Conservation (phyloP, 192 early-diverging fungal species). For the Coemansia sp. region DNA sequence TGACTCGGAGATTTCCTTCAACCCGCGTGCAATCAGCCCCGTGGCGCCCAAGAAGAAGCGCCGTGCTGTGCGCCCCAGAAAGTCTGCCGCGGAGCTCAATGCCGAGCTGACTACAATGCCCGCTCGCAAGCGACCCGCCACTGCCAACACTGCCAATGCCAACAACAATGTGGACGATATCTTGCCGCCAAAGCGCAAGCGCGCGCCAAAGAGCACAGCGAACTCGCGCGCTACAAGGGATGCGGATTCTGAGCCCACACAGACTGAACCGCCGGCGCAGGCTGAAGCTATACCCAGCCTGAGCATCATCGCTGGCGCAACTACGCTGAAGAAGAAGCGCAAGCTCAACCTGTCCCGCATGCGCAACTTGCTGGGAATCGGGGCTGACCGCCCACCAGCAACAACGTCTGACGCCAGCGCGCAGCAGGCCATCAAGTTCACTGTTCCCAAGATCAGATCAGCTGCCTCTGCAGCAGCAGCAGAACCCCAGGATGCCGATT, state of each 20-base stretch:
- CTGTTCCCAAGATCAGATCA: slow-evolving; percentile 39
- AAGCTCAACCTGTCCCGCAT: slow-evolving; percentile 49
- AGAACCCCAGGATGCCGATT: slow-evolving; percentile 18
- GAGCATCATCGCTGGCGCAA: background rate
- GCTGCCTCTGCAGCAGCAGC: background rate
- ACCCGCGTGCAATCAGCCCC: slow-evolving; percentile 6
- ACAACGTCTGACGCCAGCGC: slow-evolving; percentile 13
- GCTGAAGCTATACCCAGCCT: background rate
- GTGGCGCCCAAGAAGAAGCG: slow-evolving; percentile 4
- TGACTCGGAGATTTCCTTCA: slow-evolving; percentile 51
- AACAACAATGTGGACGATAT: background rate
- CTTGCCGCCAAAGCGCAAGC: slow-evolving; percentile 43
- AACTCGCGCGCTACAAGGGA: background rate
- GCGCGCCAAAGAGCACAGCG: background rate
- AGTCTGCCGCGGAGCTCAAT: slow-evolving; percentile 28
- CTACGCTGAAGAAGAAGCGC: slow-evolving; percentile 48
- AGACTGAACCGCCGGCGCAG: background rate
- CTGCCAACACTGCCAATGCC: background rate
- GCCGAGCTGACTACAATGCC: slow-evolving; percentile 39
- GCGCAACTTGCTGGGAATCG: slow-evolving; percentile 39
- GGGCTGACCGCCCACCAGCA: slow-evolving; percentile 7
- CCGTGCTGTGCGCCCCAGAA: slow-evolving; percentile 11
- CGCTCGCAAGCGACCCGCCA: slow-evolving; percentile 22
- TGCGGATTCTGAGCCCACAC: background rate
- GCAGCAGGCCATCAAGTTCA: slow-evolving; percentile 41